Base-by-base conservation (phyloP, 2,329 filamentous ascomycete genomes). In the Venturiaceae sp. region DNA sequence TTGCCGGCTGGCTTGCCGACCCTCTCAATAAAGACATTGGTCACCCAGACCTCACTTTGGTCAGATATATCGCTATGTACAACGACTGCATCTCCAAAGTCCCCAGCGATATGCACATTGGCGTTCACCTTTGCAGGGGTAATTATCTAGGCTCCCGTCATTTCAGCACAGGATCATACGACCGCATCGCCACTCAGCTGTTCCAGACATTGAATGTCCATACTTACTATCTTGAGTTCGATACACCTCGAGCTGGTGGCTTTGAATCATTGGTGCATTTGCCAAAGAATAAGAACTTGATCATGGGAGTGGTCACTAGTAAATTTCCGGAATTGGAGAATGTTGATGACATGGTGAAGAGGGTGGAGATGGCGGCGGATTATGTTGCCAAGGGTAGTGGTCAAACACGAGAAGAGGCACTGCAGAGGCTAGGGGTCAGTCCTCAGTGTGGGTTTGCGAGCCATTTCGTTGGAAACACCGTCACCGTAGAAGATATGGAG, bases 11-110 rank as follows among this genome's bases (percentile, higher is more conserved):
- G 66, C 61, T 32, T 21, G 46, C 39, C 26, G 52, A 54, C 21
- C 52, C 52, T 23, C 52, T 54, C 52, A 54, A 54, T 30, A 50
- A 50, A 50, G 23, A 50, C 14, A 30, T 50, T 30, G 44, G 44
- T n/a, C 44, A 50, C 13, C 44, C 44, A 50, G 44, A 50, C 19
- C 9, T 50, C 23, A 50, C 44, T 1, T 80, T 92, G 23, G 85
- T 89, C 64, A 82, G 85, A 30, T 92, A 92, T 72, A 87, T 92
- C 69, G 77, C 80, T 61, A 82, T 89, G 63, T 91, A 91, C 77
- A 91, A 91, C 69, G 84, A 87, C 70, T 83, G 79, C 66, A 78
- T 89, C 66, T 74, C 77, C 65, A 80, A 81, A 65, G 74, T 83
- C 0, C 86, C 87, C 0, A 69, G 76, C 2, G 87, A 91, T 67